Percentiles rank a stretch among this genome's conserved stretches.
Evolutionary conservation across 345 rosid species (phyloP).

Genomic region (Capsella bursapastoris): DNA sequence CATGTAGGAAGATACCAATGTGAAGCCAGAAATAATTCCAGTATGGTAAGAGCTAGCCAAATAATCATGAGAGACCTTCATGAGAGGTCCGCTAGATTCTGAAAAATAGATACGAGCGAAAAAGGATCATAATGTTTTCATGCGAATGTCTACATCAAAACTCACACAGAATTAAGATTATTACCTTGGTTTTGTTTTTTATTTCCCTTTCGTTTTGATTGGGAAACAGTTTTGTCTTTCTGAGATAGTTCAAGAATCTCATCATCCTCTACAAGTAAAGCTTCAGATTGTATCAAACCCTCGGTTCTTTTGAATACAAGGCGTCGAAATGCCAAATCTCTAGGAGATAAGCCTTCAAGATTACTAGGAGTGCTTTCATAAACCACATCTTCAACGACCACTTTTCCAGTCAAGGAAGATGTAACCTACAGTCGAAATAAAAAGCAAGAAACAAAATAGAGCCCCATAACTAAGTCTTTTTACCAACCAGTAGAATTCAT

Average conservation of each 20-base stretch:
- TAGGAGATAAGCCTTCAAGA: slow-evolving; percentile 48
- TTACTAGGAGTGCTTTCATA: slow-evolving; percentile 65
- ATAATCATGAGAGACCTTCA: slow-evolving; percentile 75
- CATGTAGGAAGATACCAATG: slow-evolving; percentile 72
- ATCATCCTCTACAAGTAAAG: slow-evolving; percentile 62
- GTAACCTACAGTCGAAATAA: slow-evolving; percentile 53
- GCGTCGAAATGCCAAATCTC: slow-evolving; percentile 71
- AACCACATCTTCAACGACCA: slow-evolving; percentile 82
- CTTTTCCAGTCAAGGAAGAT: slow-evolving; percentile 71
- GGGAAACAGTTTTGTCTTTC: slow-evolving; percentile 53
- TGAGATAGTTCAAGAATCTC: slow-evolving; percentile 44
- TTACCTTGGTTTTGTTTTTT: slow-evolving; percentile 58
- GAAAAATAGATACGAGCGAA: slow-evolving; percentile 23
- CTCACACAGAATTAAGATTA: not conserved
- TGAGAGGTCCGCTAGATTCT: slow-evolving; percentile 50
- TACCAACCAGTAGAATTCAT: not conserved
- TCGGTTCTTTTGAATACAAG: slow-evolving; percentile 85
- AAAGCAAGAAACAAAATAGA: slow-evolving; percentile 10
- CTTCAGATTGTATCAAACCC: slow-evolving; percentile 91
- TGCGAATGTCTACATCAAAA: slow-evolving; percentile 1
- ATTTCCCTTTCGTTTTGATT: slow-evolving; percentile 55
- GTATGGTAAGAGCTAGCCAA: slow-evolving; percentile 89
- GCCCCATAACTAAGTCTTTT: not conserved
- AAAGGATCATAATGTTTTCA: not conserved
- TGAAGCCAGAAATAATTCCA: slow-evolving; percentile 84